phyloP scores from a whole-genome alignment of 2,329 filamentous ascomycete genomes.

The Reticulascus tulasneorum region DNA sequence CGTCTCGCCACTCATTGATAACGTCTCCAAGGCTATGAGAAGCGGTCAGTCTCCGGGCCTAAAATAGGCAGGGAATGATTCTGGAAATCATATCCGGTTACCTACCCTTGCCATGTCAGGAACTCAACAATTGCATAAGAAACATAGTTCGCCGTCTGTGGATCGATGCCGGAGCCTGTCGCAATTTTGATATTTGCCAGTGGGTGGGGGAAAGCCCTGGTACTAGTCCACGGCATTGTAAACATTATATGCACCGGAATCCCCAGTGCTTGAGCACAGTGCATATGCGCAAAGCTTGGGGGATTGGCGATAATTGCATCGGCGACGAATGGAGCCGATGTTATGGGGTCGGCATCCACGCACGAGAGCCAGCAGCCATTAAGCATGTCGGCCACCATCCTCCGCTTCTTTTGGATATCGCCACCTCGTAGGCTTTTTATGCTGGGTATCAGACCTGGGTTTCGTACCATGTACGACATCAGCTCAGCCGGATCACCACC shows the following conservation, averaged over 20 bases:
- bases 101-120: slow-evolving; percentile 68
- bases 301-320: slow-evolving; percentile 49
- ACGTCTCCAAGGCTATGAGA: slow-evolving; percentile 4
- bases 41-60: not conserved
- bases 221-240: slow-evolving; percentile 72
- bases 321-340: slow-evolving; percentile 37
- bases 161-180: slow-evolving; percentile 27
- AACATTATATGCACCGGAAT: slow-evolving; percentile 45
- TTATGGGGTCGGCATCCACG: slow-evolving; percentile 18
- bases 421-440: slow-evolving; percentile 21
- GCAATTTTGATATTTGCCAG: slow-evolving; percentile 67
- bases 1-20: slow-evolving; percentile 60
- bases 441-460: slow-evolving; percentile 24
- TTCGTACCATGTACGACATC: slow-evolving; percentile 28
- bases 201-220: slow-evolving; percentile 68
- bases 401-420: slow-evolving; percentile 21
- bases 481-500: slow-evolving; percentile 46
- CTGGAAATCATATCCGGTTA: no score
- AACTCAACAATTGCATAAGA: slow-evolving; percentile 70
- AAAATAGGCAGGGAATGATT: no score
- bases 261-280: slow-evolving; percentile 39
- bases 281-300: slow-evolving; percentile 42
- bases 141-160: slow-evolving; percentile 63
- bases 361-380: slow-evolving; percentile 25
- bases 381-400: slow-evolving; percentile 24